Evolutionary conservation across 2,329 filamentous ascomycete species (phyloP).

Genomic region (Penicillium sp.): DNA sequence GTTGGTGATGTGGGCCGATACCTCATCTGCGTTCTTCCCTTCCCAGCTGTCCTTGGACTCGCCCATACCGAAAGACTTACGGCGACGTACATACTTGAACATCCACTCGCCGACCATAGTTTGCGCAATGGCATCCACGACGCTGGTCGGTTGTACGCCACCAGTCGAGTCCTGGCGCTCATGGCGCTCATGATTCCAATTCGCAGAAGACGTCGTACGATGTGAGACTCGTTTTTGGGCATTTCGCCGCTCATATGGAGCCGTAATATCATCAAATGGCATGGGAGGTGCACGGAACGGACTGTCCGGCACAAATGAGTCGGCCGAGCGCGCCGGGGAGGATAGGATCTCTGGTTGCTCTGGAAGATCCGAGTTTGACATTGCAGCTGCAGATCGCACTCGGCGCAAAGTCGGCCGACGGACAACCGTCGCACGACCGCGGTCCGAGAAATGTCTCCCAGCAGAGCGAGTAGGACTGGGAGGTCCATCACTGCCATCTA

Average conservation of each 20-base stretch:
- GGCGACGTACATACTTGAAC: constrained; percentile 51
- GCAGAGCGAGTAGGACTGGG: constrained; percentile 69
- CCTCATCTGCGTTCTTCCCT: constrained; percentile 62
- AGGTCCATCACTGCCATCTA: constrained; percentile 70
- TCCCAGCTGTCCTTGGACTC: constrained; percentile 48
- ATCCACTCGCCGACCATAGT: constrained; percentile 89
- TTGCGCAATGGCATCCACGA: constrained; percentile 95
- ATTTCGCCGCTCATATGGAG: constrained; percentile 38
- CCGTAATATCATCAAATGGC: constrained; percentile 68
- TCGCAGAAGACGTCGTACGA: constrained; percentile 25
- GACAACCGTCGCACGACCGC: constrained; percentile 55
- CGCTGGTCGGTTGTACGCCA: constrained; percentile 67
- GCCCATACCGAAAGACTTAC: constrained; percentile 83
- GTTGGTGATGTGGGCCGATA: constrained; percentile 65
- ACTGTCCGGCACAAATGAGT: constrained; percentile 66
- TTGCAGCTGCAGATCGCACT: constrained; percentile 74
- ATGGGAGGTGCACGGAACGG: constrained; percentile 61
- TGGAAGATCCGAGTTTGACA: constrained; percentile 56
- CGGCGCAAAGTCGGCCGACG: constrained; percentile 69
- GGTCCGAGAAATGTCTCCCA: constrained; percentile 54
- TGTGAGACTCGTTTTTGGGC: constrained; percentile 22
- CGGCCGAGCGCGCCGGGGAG: constrained; percentile 59
- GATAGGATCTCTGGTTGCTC: constrained; percentile 48
- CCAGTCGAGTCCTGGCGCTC: constrained; percentile 50
- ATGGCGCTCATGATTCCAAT: constrained; percentile 34